These are phyloP conservation scores for Diphasiastrum complanatum DNA, from an alignment of 83 land plant genomes.

Conservation along the genomic window DNA sequence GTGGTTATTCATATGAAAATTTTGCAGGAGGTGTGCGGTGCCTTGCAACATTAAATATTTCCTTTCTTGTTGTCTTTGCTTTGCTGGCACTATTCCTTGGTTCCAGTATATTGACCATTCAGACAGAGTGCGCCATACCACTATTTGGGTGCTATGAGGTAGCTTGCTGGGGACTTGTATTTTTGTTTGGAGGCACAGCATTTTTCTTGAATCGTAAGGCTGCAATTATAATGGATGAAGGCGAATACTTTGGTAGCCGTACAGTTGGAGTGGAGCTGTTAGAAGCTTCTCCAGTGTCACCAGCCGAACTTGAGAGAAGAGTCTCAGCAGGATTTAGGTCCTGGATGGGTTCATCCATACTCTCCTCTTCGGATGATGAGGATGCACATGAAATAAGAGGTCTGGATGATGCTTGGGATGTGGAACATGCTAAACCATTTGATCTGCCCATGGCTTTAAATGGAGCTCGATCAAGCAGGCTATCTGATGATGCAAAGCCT, in stretches of 20 bases:
- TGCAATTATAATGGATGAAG: conserved; percentile 73
- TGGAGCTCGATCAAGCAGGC: too few species aligned
- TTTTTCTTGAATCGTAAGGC: conserved; percentile 71
- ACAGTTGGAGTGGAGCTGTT: conserved; percentile 73
- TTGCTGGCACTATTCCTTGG: conserved; percentile 77
- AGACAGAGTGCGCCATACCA: conserved; percentile 62
- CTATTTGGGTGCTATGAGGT: conserved; percentile 93
- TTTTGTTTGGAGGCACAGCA: conserved; percentile 66
- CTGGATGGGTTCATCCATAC: conserved; percentile 83
- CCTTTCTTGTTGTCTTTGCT: conserved; percentile 58
- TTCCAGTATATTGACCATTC: conserved; percentile 64
- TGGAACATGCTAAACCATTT: too few species aligned
- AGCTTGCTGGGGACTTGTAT: conserved; percentile 73
- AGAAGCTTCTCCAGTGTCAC: conserved; percentile 39
- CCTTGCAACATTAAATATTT: conserved; percentile 59
- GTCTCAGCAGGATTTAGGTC: conserved; percentile 58
- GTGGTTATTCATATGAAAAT: too few species aligned
- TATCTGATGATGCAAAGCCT: too few species aligned
- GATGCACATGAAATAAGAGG: conserved; percentile 26
- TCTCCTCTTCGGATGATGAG: conserved; percentile 65
- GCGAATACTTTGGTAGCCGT: conserved; percentile 39
- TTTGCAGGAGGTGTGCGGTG: conserved; percentile 88
- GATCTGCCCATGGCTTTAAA: too few species aligned
- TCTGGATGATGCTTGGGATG: conserved; percentile 8
- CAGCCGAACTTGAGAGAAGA: conserved; percentile 71